Evolutionary conservation across 2,329 filamentous ascomycete genomes (phyloP).

Genomic region (Moelleriella libera): DNA sequence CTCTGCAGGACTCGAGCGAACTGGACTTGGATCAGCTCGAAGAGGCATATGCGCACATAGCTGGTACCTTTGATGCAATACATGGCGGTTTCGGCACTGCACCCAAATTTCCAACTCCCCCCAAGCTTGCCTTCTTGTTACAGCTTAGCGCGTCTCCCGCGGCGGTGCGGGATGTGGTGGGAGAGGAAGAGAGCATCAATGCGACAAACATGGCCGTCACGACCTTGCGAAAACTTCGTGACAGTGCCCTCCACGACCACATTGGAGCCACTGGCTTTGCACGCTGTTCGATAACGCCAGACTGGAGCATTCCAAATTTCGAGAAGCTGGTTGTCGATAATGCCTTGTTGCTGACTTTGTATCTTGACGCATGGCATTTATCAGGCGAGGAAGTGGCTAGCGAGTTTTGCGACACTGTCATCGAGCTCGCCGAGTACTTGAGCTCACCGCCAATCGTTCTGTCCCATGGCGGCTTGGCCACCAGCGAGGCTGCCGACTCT

Average conservation of each 20-base stretch:
- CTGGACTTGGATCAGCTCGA: constrained; percentile 85
- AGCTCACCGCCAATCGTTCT: constrained; percentile 55
- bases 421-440: constrained; percentile 79
- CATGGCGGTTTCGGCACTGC: constrained; percentile 69
- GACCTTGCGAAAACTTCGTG: constrained; percentile 61
- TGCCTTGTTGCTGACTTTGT: constrained; percentile 68
- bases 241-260: constrained; percentile 41
- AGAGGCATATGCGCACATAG: constrained; percentile 73
- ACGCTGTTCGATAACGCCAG: constrained; percentile 75
- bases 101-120: constrained; percentile 83
- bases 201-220: constrained; percentile 68
- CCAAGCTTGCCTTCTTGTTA: constrained; percentile 72
- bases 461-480: constrained; percentile 62
- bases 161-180: constrained; percentile 76
- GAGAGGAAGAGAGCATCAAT: constrained; percentile 57
- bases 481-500: constrained; percentile 85
- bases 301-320: constrained; percentile 93
- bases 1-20: constrained; percentile 40
- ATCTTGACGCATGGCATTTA: constrained; percentile 71
- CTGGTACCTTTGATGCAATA: constrained; percentile 61
- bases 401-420: constrained; percentile 64
- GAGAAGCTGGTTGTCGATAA: constrained; percentile 97
- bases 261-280: constrained; percentile 39
- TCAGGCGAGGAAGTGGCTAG: constrained; percentile 34
- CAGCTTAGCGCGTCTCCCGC: constrained; percentile 56